phyloP scores from a whole-genome alignment of 2,329 filamentous ascomycete species.

The Venturia effusa region DNA sequence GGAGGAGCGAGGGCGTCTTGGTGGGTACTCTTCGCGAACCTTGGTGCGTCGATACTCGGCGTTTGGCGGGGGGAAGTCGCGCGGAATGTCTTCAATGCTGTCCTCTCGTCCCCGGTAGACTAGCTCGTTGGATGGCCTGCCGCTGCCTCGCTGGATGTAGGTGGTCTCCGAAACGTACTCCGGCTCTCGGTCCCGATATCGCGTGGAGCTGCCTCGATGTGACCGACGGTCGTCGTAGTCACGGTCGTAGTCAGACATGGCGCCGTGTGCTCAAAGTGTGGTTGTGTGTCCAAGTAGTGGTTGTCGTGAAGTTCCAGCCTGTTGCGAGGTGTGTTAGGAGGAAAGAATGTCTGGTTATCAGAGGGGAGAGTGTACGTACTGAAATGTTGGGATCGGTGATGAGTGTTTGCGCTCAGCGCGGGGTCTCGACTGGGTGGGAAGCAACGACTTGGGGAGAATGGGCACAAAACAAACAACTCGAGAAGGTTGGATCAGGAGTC shows the following conservation, averaged over 20 bases:
- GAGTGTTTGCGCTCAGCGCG: not conserved
- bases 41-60: constrained; percentile 34
- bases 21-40: constrained; percentile 34
- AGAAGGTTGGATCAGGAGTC: not conserved
- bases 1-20: constrained; percentile 31
- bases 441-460: constrained; percentile 9
- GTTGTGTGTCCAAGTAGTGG: not conserved
- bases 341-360: not conserved
- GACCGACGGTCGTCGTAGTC: constrained; percentile 35
- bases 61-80: constrained; percentile 68
- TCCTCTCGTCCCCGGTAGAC: constrained; percentile 54
- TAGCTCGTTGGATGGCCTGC: constrained; percentile 33
- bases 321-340: not conserved
- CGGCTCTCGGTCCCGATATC: constrained; percentile 35
- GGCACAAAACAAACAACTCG: constrained; percentile 1
- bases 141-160: constrained; percentile 35
- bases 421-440: not conserved
- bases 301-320: not conserved
- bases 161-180: constrained; percentile 39
- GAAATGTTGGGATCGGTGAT: not conserved
- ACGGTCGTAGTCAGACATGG: constrained; percentile 35
- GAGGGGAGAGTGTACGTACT: not conserved
- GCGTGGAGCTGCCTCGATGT: constrained; percentile 26
- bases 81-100: constrained; percentile 74
- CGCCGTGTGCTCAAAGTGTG: not conserved